Percentiles rank a stretch among this genome's conserved stretches.
Evolutionary conservation across 2,329 filamentous ascomycete genomes (phyloP).

Genomic region (Fusarium poae): DNA sequence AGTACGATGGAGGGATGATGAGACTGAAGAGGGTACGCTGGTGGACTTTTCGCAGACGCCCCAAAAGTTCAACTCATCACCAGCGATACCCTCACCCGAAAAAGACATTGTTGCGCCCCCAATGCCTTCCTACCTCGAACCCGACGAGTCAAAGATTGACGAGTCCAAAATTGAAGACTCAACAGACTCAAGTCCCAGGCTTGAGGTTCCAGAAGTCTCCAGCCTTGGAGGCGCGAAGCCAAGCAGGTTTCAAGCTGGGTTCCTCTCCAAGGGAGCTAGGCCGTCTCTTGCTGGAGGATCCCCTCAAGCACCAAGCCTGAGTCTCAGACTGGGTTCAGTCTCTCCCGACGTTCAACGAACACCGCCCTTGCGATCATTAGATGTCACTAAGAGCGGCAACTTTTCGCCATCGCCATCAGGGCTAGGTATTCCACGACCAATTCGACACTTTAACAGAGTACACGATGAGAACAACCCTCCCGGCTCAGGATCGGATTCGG

Average conservation of each 20-base stretch:
- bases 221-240: conserved; percentile 62
- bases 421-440: conserved; percentile 51
- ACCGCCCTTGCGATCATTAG: conserved; percentile 64
- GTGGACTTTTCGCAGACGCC: conserved; percentile 95
- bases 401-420: conserved; percentile 60
- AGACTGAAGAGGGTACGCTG: conserved; percentile 81
- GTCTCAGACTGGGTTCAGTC: conserved; percentile 67
- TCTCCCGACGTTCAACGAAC: conserved; percentile 50
- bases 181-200: conserved; percentile 65
- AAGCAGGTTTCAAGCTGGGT: conserved; percentile 89
- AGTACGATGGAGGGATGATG: conserved; percentile 95
- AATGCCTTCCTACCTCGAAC: conserved; percentile 40
- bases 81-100: conserved; percentile 57
- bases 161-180: neutral
- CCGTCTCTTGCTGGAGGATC: conserved; percentile 67
- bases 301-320: conserved; percentile 67
- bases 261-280: conserved; percentile 72
- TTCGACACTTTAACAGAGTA: conserved; percentile 54
- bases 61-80: conserved; percentile 72
- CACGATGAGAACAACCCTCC: conserved; percentile 67
- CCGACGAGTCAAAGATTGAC: conserved; percentile 11
- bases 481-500: conserved; percentile 63
- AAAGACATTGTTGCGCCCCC: conserved; percentile 53
- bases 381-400: conserved; percentile 64
- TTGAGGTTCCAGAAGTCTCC: conserved; percentile 64